Conservation (phyloP, 2,329 filamentous ascomycete genomes). For the Fusarium begoniae region DNA sequence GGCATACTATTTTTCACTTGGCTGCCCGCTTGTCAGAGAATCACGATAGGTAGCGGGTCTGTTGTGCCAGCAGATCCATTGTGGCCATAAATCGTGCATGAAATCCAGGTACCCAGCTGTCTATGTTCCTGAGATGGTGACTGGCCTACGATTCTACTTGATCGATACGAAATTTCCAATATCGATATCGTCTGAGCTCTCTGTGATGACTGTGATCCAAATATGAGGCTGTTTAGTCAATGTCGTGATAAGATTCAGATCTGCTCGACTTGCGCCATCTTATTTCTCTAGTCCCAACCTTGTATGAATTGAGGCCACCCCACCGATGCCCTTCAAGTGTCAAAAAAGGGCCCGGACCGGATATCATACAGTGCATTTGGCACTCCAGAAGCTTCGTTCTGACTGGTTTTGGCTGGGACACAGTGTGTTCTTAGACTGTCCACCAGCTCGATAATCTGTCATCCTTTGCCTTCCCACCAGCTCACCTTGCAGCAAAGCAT, state of each 20-base stretch:
- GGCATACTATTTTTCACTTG: constrained; percentile 24
- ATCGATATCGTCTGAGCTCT: background rate
- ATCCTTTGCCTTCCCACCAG: constrained; percentile 34
- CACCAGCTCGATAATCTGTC: constrained; percentile 1
- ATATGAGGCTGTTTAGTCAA: constrained; percentile 12
- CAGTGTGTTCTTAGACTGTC: constrained; percentile 21
- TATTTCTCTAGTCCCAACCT: constrained; percentile 29
- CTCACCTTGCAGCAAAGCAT: constrained; percentile 41
- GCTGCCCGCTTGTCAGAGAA: constrained; percentile 20
- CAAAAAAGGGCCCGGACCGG: constrained; percentile 21
- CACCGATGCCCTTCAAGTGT: constrained; percentile 14
- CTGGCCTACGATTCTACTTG: background rate
- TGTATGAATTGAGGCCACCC: constrained; percentile 29
- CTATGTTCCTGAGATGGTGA: constrained; percentile 26
- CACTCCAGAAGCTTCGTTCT: background rate
- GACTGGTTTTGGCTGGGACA: accelerated
- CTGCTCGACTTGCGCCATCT: constrained; percentile 35
- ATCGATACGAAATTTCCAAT: background rate
- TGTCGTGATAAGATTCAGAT: constrained; percentile 21
- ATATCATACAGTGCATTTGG: constrained; percentile 25
- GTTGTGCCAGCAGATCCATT: constrained; percentile 40
- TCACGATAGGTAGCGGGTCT: constrained; percentile 41
- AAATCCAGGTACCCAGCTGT: constrained; percentile 37
- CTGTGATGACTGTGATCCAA: background rate
- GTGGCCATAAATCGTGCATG: constrained; percentile 37